Evolutionary conservation across 2,329 filamentous ascomycete genomes (phyloP), one percentile per base, ranked within the genome.

Genomic region (Cephalotrichum gorgonifer): DNA sequence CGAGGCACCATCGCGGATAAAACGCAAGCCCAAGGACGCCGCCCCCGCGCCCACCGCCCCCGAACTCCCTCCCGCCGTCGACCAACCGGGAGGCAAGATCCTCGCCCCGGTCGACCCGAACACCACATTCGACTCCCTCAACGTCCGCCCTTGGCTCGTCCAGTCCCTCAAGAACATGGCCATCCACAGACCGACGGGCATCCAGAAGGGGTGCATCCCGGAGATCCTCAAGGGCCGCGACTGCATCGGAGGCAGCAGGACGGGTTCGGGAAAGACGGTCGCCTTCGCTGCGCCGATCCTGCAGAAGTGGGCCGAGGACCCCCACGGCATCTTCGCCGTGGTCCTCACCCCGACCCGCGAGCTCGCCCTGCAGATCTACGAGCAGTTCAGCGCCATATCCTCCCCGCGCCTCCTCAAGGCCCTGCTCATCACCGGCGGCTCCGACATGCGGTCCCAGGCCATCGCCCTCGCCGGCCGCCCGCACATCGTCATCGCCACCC

Each of bases 181-280:
- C 27, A 96, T 98, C 62, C 86, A 80, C 60, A 76, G 84, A 50
- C 93, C 93, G 0, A 98, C 93, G 0, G 85, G 85, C 15, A 97
- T 98, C 71, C 93, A 98, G 59, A 88, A 86, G 59, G 84, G 82
- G 47, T 95, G 88, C 62, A 97, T 98, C 59, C 90, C 91, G 1
- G 86, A 93, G 62, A 96, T 97, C 52, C 65, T 98, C 30, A 84
- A 88, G 57, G 93, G 93, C 6, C 78, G 86, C 57, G 90, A 98
- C 67, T 96, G 89, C 62, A 96, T 98, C 57, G 93, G 93, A 61
- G 90, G 90, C 33, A 95, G 88, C 61, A 78, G 89, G 54, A 98
- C 93, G 0, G 93, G 93, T 72, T 96, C 91, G 12, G 93, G 93
- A 68, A 98, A 98, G 71, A 98, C 93, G 3, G 83, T 97, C 41